Base-by-base conservation (phyloP, 768 basidiomycete genomes). In the Lactarius deliciosus region DNA sequence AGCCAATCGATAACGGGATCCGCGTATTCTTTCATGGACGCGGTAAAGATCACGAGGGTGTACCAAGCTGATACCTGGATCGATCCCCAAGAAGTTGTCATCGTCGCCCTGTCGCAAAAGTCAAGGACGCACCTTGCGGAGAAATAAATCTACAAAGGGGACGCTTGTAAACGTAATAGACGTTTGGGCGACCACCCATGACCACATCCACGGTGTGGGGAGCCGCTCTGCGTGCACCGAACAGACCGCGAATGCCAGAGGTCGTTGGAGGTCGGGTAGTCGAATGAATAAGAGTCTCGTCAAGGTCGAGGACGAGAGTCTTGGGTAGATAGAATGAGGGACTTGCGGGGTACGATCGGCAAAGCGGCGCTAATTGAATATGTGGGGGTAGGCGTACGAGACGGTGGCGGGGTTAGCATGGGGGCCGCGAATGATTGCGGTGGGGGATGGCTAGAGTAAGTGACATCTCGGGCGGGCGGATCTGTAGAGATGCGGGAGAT, bases 1-100 rank as follows among this genome's bases (percentile, higher is more conserved):
- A 99, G 80, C 97, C 97, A 99, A 78, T 99, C 97, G 71, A 99
- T 99, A 34, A 99, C 96, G 0, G 97, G 97, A 80, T 99, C 97
- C 68, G 97, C 97, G 76, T 99, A 99, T 78, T 99, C 97, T 74
- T 95, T 91, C 92, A 99, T 94, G 10, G 96, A 98, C 8, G 97
- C 97, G 38, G 97, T 99, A 78, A 96, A 99, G 69, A 99, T 94
- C 61, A 99, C 95, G 66, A 99, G 85, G 1, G 96, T 98, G 78
- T 99, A 99, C 97, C 97, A 99, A 30, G 89, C 83, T 36, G 97
- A 96, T 47, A 98, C 96, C 96, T 98, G 72, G n/a, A 53, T 65
- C 54, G 30, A 60, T 43, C 25, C 57, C 30, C 40, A 58, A 9
- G n/a, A 22, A 11, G 53, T 68, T 22, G 59, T 25, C 50, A 18